These are phyloP conservation scores for Effrenium voratum DNA, from an alignment of 73 alveolate species.

Conservation along the genomic window DNA sequence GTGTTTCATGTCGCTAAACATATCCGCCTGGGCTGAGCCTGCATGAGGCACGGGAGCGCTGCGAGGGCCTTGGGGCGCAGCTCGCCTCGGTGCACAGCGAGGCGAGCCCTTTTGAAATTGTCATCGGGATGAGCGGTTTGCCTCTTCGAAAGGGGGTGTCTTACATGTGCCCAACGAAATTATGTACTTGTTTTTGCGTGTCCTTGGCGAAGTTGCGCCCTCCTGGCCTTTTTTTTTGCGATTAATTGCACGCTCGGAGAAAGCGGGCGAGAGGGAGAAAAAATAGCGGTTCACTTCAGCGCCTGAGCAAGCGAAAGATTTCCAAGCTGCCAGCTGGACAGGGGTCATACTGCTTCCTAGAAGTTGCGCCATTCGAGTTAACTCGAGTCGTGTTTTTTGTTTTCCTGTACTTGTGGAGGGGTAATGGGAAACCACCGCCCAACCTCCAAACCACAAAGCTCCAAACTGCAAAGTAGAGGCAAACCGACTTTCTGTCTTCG, in stretches of 20 bases:
- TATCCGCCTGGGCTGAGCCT: neutral
- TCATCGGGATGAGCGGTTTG: neutral
- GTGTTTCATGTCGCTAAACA: neutral
- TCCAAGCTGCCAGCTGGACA: neutral
- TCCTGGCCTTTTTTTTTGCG: neutral
- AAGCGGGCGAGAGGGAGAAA: no score
- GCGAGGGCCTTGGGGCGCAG: constrained; percentile 40
- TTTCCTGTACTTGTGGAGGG: neutral
- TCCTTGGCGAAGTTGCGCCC: neutral
- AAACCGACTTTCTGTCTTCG: neutral
- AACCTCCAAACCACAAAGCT: neutral
- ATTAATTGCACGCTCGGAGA: neutral
- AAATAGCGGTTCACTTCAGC: neutral
- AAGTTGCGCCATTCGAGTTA: neutral
- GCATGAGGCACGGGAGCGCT: neutral
- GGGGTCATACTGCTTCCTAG: neutral
- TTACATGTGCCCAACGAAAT: neutral
- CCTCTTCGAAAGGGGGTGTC: neutral
- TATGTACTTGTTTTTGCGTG: neutral
- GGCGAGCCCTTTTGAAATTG: neutral
- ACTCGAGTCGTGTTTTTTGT: neutral
- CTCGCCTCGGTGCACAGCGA: constrained; percentile 61
- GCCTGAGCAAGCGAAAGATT: neutral
- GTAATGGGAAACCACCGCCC: neutral
- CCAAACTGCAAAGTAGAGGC: neutral